Percentiles rank a stretch among this genome's conserved stretches.
Evolutionary conservation across 306 rosid species (phyloP).

Genomic region (Clitoria ternatea): DNA sequence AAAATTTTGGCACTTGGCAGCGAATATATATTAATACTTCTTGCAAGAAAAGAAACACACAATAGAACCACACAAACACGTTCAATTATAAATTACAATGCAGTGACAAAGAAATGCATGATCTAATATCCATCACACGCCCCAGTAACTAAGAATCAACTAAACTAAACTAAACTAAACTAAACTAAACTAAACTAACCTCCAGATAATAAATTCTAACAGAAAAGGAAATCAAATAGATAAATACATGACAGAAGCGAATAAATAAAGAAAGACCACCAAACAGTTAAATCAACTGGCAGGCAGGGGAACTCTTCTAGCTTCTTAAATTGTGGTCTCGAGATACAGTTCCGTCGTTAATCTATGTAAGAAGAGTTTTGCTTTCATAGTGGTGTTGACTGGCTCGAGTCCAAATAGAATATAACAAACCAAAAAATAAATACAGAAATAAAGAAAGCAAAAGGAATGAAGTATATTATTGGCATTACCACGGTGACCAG

Average conservation of each 20-base stretch:
- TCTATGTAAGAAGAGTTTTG: too few species aligned
- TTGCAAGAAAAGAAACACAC: neutral
- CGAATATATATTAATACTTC: neutral
- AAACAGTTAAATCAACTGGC: too few species aligned
- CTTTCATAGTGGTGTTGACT: too few species aligned
- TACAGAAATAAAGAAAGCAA: neutral
- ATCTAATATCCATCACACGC: neutral
- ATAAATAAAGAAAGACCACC: too few species aligned
- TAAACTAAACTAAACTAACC: neutral
- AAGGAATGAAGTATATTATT: neutral
- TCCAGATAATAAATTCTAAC: neutral
- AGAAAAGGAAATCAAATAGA: neutral
- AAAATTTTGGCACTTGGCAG: neutral
- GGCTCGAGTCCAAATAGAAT: too few species aligned
- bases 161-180: neutral
- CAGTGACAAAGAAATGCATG: neutral
- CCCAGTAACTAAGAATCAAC: neutral
- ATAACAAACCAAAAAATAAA: too few species aligned
- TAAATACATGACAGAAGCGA: neutral
- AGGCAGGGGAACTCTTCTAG: too few species aligned
- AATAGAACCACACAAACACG: neutral
- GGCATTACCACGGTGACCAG: slow-evolving; percentile 90
- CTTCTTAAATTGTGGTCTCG: too few species aligned
- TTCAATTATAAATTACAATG: neutral
- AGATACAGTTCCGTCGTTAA: too few species aligned